Conservation (phyloP, 805 yeast species). For the Debaryomyces castellii region DNA sequence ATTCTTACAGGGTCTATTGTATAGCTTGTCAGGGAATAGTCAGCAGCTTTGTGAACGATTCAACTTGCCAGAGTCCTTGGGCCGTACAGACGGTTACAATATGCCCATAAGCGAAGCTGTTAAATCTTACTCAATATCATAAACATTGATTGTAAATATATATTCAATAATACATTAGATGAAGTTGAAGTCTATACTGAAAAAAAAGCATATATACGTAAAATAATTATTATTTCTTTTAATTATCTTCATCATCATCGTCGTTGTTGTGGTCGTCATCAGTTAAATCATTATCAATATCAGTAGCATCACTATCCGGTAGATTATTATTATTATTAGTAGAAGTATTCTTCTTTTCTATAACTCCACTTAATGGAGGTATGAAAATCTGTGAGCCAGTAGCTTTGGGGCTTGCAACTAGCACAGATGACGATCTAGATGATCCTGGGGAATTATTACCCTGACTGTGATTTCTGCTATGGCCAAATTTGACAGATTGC, state of each 20-base stretch:
- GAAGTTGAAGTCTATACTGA: neutral
- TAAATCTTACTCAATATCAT: too few relatives aligned
- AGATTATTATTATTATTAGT: conserved; percentile 6
- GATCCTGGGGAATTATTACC: conserved; percentile 29
- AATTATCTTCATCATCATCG: neutral
- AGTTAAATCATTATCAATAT: conserved; percentile 30
- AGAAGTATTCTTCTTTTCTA: conserved; percentile 5
- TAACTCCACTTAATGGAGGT: conserved; percentile 31
- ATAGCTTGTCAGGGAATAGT: too few relatives aligned
- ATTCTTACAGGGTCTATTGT: too few relatives aligned
- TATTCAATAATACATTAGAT: neutral
- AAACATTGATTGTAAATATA: neutral
- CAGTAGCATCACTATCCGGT: conserved; percentile 34
- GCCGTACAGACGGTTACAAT: too few relatives aligned
- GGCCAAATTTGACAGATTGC: conserved; percentile 28
- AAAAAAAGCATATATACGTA: neutral
- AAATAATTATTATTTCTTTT: neutral
- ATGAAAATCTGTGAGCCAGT: conserved; percentile 14
- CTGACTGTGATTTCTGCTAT: conserved; percentile 29
- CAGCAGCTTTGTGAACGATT: too few relatives aligned
- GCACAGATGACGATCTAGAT: conserved; percentile 12
- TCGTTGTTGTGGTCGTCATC: conserved; percentile 15
- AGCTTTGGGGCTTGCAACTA: conserved; percentile 8
- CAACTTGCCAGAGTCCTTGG: too few relatives aligned
- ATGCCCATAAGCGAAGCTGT: too few relatives aligned